phyloP scores from a whole-genome alignment of 352 stramenopile genomes.

The Phytopythium mirpurense region DNA sequence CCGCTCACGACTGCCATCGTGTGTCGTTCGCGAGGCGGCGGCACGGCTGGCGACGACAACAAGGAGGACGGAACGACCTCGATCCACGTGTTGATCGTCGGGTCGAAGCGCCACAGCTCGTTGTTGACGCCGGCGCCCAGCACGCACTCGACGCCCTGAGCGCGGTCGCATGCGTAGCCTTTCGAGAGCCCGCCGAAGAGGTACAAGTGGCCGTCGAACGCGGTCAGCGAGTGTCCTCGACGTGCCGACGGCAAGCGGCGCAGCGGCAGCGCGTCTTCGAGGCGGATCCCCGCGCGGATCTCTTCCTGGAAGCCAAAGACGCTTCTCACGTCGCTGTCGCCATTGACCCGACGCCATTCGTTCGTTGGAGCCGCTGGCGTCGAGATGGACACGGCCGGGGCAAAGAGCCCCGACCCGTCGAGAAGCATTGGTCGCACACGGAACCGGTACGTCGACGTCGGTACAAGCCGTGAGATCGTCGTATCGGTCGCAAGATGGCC shows the following conservation, averaged over 20 bases:
- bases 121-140: conserved; percentile 36
- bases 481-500: conserved; percentile 8
- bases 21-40: conserved; percentile 52
- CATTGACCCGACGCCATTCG: conserved; percentile 26
- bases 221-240: conserved; percentile 53
- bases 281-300: conserved; percentile 25
- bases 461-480: conserved; percentile 19
- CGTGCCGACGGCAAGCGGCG: conserved; percentile 41
- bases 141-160: conserved; percentile 37
- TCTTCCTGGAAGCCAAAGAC: conserved; percentile 22
- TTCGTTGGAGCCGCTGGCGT: conserved; percentile 34
- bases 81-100: conserved; percentile 44
- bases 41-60: conserved; percentile 1
- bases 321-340: conserved; percentile 21
- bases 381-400: conserved; percentile 20
- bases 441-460: conserved; percentile 41
- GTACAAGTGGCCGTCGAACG: conserved; percentile 43
- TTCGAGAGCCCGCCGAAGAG: conserved; percentile 56
- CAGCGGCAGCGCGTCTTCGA: conserved; percentile 22
- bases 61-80: conserved; percentile 17
- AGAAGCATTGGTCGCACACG: conserved; percentile 44
- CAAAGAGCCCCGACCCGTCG: conserved; percentile 30
- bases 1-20: conserved; percentile 35
- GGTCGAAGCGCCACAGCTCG: conserved; percentile 68
- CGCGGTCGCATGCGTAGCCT: conserved; percentile 56